A percentile compares a stretch with the other conserved stretches of the same genome.
phyloP scores from a whole-genome alignment of 208 protist species.

The Herpetomonas samuelpessoai region DNA sequence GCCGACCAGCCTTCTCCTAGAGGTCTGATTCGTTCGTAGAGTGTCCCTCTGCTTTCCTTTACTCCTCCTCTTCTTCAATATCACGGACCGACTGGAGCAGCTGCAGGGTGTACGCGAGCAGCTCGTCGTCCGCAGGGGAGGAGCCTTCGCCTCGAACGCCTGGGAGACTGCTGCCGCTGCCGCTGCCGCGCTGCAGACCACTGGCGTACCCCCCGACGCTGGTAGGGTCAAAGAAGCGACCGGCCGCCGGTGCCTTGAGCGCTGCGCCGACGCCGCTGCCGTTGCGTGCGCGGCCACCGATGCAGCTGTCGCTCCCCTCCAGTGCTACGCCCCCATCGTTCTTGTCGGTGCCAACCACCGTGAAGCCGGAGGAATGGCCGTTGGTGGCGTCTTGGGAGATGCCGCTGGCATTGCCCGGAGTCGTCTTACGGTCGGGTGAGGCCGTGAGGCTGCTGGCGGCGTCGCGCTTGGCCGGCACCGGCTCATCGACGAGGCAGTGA shows the following conservation, averaged over 20 bases:
- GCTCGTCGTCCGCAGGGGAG: conserved; percentile 14
- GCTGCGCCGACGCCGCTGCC: background rate
- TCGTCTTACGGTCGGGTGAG: background rate
- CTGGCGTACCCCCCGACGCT: background rate
- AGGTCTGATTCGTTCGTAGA: no score
- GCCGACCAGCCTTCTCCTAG: no score
- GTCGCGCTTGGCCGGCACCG: conserved; percentile 11
- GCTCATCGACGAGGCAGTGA: conserved; percentile 82
- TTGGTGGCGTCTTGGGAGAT: background rate
- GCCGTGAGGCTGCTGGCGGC: conserved; percentile 4
- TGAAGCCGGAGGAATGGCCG: conserved; percentile 8
- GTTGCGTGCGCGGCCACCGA: background rate
- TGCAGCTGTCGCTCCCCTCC: background rate
- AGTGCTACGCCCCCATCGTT: background rate
- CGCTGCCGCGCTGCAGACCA: background rate
- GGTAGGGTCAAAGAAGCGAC: conserved; percentile 8
- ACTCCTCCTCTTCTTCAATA: conserved; percentile 35
- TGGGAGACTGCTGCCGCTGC: background rate
- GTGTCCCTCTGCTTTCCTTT: background rate
- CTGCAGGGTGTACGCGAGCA: conserved; percentile 31
- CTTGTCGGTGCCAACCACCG: conserved; percentile 13
- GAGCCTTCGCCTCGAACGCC: conserved; percentile 1
- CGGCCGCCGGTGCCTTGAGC: background rate
- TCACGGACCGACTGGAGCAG: conserved; percentile 69
- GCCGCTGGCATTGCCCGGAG: background rate